phyloP scores from a whole-genome alignment of 257 asterid species.

The Jasminum sambac region DNA sequence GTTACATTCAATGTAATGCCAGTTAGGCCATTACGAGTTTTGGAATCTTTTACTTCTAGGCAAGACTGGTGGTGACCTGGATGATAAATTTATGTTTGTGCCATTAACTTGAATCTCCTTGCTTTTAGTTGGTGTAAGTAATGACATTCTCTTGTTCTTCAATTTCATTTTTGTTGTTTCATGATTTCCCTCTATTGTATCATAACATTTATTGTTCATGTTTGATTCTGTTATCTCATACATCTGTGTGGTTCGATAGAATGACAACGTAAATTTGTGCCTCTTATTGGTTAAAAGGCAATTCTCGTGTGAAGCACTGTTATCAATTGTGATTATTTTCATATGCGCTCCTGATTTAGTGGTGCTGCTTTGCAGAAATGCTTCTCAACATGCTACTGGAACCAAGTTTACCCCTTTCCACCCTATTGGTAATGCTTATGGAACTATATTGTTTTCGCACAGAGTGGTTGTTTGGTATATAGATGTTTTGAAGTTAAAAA shows the following conservation, averaged over 20 bases:
- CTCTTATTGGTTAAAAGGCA: background rate
- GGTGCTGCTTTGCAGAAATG: conserved; percentile 57
- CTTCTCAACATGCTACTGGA: conserved; percentile 67
- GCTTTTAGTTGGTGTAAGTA: conserved; percentile 21
- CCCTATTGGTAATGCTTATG: conserved; percentile 51
- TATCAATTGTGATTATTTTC: conserved; percentile 6
- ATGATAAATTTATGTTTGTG: conserved; percentile 17
- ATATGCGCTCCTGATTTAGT: conserved; percentile 28
- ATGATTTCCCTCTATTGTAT: conserved; percentile 5
- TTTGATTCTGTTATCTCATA: conserved; percentile 1
- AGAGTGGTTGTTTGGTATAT: background rate
- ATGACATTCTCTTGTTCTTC: conserved; percentile 14
- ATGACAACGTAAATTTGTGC: conserved; percentile 14
- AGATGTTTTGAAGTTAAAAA: no score
- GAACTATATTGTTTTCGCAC: background rate
- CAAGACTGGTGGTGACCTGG: conserved; percentile 24
- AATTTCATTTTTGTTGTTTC: conserved; percentile 8
- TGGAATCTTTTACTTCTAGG: conserved; percentile 37
- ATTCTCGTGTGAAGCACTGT: background rate
- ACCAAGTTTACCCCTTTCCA: conserved; percentile 53
- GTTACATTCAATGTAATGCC: conserved; percentile 24
- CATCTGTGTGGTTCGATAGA: conserved; percentile 5
- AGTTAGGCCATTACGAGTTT: conserved; percentile 37
- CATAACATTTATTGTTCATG: conserved; percentile 16
- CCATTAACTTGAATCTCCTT: conserved; percentile 13